Conservation (phyloP, 352 stramenopile genomes). For the Detonula confervacea region DNA sequence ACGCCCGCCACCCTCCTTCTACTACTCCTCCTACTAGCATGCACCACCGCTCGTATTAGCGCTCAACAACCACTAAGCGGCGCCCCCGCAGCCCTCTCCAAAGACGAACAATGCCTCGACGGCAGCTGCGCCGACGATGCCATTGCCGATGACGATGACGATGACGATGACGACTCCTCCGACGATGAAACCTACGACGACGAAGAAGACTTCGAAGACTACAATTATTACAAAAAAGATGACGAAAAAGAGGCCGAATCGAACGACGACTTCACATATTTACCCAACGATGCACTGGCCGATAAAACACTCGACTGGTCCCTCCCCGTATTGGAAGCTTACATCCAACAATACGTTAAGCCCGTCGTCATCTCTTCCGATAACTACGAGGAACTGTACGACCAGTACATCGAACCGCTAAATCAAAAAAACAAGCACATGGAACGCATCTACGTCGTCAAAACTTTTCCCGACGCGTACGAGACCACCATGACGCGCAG, state of each 20-base stretch:
- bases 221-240: too few species aligned
- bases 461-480: slow-evolving; percentile 2
- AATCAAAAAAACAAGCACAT: not conserved
- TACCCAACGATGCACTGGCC: too few species aligned
- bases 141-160: not conserved
- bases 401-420: not conserved
- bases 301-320: not conserved
- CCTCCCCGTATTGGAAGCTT: not conserved
- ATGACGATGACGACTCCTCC: not conserved
- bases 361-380: too few species aligned
- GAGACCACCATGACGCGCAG: not conserved
- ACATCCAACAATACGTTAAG: not conserved
- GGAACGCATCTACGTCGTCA: not conserved
- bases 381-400: not conserved
- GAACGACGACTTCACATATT: too few species aligned
- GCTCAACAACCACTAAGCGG: too few species aligned
- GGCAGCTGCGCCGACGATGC: not conserved
- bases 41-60: too few species aligned
- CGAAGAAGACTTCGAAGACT: too few species aligned
- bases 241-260: too few species aligned
- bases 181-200: too few species aligned
- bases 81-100: too few species aligned
- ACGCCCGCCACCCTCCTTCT: too few species aligned
- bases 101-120: not conserved
- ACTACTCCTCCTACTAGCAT: too few species aligned